phyloP scores from a whole-genome alignment of 2,329 filamentous ascomycete species.

The Bipolaris zeicola region DNA sequence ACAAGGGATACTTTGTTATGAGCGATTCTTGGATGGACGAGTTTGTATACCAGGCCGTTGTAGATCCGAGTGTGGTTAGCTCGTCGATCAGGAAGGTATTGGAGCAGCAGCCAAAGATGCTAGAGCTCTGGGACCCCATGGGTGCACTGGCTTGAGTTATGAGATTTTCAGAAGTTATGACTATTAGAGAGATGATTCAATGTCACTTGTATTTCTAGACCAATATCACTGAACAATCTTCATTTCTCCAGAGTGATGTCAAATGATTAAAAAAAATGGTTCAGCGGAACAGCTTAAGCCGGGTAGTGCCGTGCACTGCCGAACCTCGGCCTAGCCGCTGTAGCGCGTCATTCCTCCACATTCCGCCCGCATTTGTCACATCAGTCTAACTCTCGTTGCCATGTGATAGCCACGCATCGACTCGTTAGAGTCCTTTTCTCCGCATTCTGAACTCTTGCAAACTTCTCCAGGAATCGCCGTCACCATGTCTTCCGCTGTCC shows the following conservation, averaged over 20 bases:
- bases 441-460: slow-evolving; percentile 5
- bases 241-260: neutral
- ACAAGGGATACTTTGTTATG: slow-evolving; percentile 90
- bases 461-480: neutral
- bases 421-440: slow-evolving; percentile 30
- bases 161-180: neutral
- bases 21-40: slow-evolving; percentile 68
- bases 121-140: slow-evolving; percentile 76
- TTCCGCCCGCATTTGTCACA: slow-evolving; percentile 30
- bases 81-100: slow-evolving; percentile 73
- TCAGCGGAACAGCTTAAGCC: slow-evolving; percentile 26
- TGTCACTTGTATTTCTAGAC: neutral
- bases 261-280: too few relatives aligned
- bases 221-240: neutral
- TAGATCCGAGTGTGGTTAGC: slow-evolving; percentile 67
- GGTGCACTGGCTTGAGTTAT: slow-evolving; percentile 64
- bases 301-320: slow-evolving; percentile 27
- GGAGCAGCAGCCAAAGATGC: slow-evolving; percentile 69
- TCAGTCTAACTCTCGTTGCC: slow-evolving; percentile 29
- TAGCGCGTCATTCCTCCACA: slow-evolving; percentile 26
- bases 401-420: slow-evolving; percentile 38
- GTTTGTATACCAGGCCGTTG: slow-evolving; percentile 85
- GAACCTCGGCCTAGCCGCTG: slow-evolving; percentile 36
- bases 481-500: slow-evolving; percentile 40
- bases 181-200: neutral